Percentiles rank a stretch among this genome's conserved stretches.
Evolutionary conservation across 169 alveolate species (phyloP).

Genomic region (Babesia gibsoni): DNA sequence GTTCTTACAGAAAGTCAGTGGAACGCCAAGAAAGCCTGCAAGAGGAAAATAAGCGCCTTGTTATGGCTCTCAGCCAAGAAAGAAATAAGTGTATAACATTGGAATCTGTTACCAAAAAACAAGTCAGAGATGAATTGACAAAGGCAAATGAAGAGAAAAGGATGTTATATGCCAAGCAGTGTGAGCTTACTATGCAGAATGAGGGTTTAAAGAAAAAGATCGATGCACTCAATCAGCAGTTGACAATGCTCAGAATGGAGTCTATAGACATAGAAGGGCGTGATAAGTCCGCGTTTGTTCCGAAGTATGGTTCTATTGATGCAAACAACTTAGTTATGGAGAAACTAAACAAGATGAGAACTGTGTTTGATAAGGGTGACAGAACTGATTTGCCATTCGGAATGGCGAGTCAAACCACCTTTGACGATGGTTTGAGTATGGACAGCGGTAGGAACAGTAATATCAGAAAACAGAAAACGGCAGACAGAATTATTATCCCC

Average conservation of each 20-base stretch:
- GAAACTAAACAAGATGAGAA: conserved; percentile 13
- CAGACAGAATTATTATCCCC: not conserved
- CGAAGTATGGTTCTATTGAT: not conserved
- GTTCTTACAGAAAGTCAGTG: not conserved
- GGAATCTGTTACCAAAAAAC: conserved; percentile 33
- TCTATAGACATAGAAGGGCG: not conserved
- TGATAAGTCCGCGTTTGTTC: not conserved
- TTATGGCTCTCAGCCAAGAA: conserved; percentile 14
- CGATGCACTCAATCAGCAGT: conserved; percentile 11
- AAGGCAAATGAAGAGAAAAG: conserved; percentile 34
- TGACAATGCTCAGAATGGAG: conserved; percentile 1
- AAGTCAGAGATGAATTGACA: conserved; percentile 16
- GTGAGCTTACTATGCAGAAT: conserved; percentile 46
- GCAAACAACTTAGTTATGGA: not conserved
- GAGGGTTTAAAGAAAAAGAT: conserved; percentile 26
- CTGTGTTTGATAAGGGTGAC: not conserved
- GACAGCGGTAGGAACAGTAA: not conserved
- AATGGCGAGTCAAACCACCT: conserved; percentile 30
- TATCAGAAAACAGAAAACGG: not conserved
- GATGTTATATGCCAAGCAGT: conserved; percentile 42
- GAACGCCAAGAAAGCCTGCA: conserved; percentile 24
- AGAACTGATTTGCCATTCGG: no score
- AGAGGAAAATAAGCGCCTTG: conserved; percentile 39
- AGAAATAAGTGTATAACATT: conserved; percentile 17
- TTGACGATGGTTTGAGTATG: conserved; percentile 4